These are phyloP conservation scores for Aureobasidium lini DNA, from an alignment of 2,329 filamentous ascomycete genomes.

Conservation along the genomic window DNA sequence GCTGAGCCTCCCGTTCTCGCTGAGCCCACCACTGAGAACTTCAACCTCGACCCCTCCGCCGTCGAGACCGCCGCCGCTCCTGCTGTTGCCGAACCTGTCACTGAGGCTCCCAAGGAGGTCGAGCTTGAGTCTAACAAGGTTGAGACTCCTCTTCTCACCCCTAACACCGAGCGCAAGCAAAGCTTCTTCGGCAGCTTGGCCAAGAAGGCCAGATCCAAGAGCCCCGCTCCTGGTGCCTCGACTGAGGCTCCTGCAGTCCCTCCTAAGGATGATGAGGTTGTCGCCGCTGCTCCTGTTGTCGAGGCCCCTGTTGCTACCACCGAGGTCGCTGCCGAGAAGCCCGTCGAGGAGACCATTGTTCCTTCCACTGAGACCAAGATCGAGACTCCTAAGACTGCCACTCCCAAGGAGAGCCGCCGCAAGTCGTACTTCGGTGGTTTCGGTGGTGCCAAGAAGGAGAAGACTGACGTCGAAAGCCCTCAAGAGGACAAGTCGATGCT, in stretches of 20 bases:
- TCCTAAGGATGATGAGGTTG: constrained; percentile 19
- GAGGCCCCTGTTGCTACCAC: constrained; percentile 18
- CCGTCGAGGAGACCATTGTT: constrained; percentile 14
- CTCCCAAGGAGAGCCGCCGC: constrained; percentile 18
- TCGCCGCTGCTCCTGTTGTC: constrained; percentile 16
- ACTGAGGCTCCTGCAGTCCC: constrained; percentile 17
- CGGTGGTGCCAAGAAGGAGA: constrained; percentile 17
- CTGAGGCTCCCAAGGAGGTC: constrained; percentile 19
- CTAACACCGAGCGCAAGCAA: constrained; percentile 16
- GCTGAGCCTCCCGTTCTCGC: constrained; percentile 30
- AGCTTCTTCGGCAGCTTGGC: constrained; percentile 17
- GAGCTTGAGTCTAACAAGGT: constrained; percentile 15
- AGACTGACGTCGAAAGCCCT: constrained; percentile 22
- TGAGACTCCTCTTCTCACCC: constrained; percentile 15
- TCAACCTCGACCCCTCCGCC: constrained; percentile 31
- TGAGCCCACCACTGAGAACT: constrained; percentile 26
- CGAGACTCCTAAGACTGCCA: constrained; percentile 12
- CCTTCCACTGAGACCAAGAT: constrained; percentile 10
- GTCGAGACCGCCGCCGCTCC: constrained; percentile 25
- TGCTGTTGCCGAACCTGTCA: constrained; percentile 17
- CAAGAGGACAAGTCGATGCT: constrained; percentile 19
- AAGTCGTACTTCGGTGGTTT: constrained; percentile 19
- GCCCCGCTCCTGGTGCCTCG: constrained; percentile 14
- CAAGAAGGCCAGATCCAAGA: constrained; percentile 17
- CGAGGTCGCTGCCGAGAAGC: constrained; percentile 16